Base-by-base conservation (phyloP, 345 rosid species). In the Eucalyptus viminalis region DNA sequence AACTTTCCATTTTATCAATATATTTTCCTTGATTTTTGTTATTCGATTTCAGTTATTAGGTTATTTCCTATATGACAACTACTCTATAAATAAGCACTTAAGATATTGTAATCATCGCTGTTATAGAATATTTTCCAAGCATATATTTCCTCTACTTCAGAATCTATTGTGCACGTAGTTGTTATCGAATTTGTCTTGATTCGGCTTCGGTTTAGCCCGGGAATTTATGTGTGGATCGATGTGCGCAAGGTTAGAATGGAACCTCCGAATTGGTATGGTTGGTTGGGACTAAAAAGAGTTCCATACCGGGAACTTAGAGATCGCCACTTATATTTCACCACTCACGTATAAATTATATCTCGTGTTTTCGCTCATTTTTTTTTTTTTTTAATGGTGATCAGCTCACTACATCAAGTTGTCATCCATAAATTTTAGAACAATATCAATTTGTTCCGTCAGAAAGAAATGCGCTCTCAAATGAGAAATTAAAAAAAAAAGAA, bases 361-460 rank as follows among this genome's bases (percentile, higher is more conserved):
- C 5, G 4, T 8, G 40, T 67, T 67, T 15, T 2, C 1, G 40
- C 40, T 1, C 37, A 43, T 5, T 29, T 11, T 13, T 1, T 3
- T 19, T 17, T 7, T 6, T 19, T 17, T 53, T 53, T 53, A 0
- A 53, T 19, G 56, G 19, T 34, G 24, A 69, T 69, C 25, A 69
- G 13, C 43, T 67, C 43, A 31, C 80, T 5, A 19, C 43, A 31
- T 69, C 24, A 69, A 69, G 80, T 69, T 69, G 21, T 69, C 24
- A 9, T 8, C 12, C 43, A 69, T 69, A 69, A 67, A 13, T 53
- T 53, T 53, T 53, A 19, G 56, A 53, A 53, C 24, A 53, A 19
- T 53, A 53, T 53, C 10, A 8, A 53, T 53, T 53, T 53, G 56
- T 53, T 53, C 56, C 24, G 56, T 53, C 56, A 53, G 24, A 53